Base-by-base conservation (phyloP, 2,329 filamentous ascomycete genomes). In the Raffaelea ambrosiae region DNA sequence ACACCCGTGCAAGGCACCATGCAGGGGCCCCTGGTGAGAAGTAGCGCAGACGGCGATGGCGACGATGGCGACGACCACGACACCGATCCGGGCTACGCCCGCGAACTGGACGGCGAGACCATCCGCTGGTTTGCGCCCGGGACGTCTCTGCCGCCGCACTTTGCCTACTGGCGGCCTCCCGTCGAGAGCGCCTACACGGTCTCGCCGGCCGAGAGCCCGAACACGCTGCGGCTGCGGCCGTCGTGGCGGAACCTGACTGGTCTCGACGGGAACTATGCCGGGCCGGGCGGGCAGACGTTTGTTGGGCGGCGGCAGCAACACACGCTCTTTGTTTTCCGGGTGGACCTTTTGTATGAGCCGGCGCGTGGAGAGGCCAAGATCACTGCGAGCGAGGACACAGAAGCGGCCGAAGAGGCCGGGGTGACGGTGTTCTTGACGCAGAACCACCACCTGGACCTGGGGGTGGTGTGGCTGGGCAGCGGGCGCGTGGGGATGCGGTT, bases 271-370 rank as follows among this genome's bases (percentile, higher is more conserved):
- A 68, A 73, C 48, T 70, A 70, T 50, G 60, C 64, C 4, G 72
- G 70, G 1, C 67, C 69, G 40, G 60, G 58, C 3, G 70, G 72
- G 5, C 72, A 76, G 58, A 68, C 74, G 0, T 77, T 81, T 41
- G 63, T 82, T 18, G 72, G 70, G 0, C 66, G 91, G 2, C 66
- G 76, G 2, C 77, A 81, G 56, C 72, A 72, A 5, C 70, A 80
- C 51, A 74, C 75, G 0, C 59, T 77, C 1, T 80, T 80, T 57
- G 69, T 63, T 0, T 80, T 67, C 56, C 66, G 61, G 41, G 66
- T 74, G 3, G 64, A 73, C 48, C 44, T 79, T 0, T 7, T 7
- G 26, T 29, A 29, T 13, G 26, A 29, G 26, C 26, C 7, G 26
- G 7, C 7, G 26, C 26, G 26, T 7, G 26, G 26, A 29, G 13